Evolutionary conservation across 2,329 filamentous ascomycete genomes (phyloP).

Genomic region (Microthyrium microscopicum): DNA sequence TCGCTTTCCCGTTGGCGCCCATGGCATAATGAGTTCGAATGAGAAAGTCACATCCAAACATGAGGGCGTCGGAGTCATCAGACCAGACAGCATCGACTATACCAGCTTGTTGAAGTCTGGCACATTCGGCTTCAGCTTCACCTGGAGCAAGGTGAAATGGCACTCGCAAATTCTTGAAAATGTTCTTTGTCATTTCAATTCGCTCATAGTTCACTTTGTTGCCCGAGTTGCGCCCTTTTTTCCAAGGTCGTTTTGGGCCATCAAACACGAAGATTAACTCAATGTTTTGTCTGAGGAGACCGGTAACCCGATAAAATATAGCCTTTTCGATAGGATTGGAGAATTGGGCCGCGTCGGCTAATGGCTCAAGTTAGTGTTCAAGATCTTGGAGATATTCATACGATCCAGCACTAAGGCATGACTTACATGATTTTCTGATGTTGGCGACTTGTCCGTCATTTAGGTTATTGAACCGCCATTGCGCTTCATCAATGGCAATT

Average conservation of each 20-base stretch:
- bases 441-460: constrained; percentile 16
- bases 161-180: constrained; percentile 23
- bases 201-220: constrained; percentile 19
- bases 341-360: background rate
- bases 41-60: constrained; percentile 30
- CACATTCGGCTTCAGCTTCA: constrained; percentile 33
- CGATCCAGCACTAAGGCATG: constrained; percentile 12
- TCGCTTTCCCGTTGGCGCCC: constrained; percentile 15
- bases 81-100: constrained; percentile 33
- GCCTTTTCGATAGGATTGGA: constrained; percentile 25
- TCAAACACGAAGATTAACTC: constrained; percentile 39
- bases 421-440: too few relatives aligned
- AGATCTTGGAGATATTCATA: background rate
- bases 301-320: constrained; percentile 26
- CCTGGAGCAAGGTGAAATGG: constrained; percentile 28
- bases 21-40: constrained; percentile 17
- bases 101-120: constrained; percentile 24
- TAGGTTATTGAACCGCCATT: constrained; percentile 28
- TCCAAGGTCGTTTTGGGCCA: constrained; percentile 27
- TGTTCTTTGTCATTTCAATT: constrained; percentile 19
- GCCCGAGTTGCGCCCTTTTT: constrained; percentile 17
- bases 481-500: constrained; percentile 27
- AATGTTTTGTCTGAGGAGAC: constrained; percentile 32
- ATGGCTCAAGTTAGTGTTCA: background rate
- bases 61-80: constrained; percentile 29